A percentile compares a stretch with the other conserved stretches of the same genome.
Conservation (phyloP, 257 asterid species). For the Plectranthus barbatus region DNA sequence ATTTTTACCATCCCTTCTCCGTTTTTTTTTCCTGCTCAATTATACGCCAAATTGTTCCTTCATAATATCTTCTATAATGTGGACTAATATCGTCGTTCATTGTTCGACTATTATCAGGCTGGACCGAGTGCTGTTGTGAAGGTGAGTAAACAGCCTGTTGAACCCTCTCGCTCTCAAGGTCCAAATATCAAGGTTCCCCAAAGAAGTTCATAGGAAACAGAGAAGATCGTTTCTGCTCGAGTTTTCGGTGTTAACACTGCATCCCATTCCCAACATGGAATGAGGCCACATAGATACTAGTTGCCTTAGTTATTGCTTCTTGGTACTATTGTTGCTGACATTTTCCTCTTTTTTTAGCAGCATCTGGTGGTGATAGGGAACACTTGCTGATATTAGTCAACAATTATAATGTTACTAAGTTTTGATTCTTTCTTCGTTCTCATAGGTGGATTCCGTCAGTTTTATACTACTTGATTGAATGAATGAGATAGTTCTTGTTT, state of each 20-base stretch:
- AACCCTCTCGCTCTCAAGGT: too few relatives aligned
- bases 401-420: too few relatives aligned
- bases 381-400: too few relatives aligned
- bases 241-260: slow-evolving; percentile 21
- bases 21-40: too few relatives aligned
- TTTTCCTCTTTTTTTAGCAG: slow-evolving; percentile 7
- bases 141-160: slow-evolving; percentile 21
- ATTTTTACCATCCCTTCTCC: too few relatives aligned
- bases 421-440: too few relatives aligned
- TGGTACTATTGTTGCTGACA: not conserved
- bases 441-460: too few relatives aligned
- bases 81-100: not conserved
- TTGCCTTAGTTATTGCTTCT: not conserved
- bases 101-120: slow-evolving; percentile 35
- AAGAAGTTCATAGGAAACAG: slow-evolving; percentile 29
- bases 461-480: too few relatives aligned
- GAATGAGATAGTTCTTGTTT: too few relatives aligned
- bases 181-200: slow-evolving; percentile 26
- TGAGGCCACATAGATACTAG: slow-evolving; percentile 15
- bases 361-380: slow-evolving; percentile 22
- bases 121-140: slow-evolving; percentile 42
- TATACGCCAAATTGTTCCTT: too few relatives aligned
- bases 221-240: slow-evolving; percentile 19
- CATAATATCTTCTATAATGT: not conserved
- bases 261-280: slow-evolving; percentile 28